Conservation (phyloP, 1,139 yeast species). For the Entelexis paramagnoliae region DNA sequence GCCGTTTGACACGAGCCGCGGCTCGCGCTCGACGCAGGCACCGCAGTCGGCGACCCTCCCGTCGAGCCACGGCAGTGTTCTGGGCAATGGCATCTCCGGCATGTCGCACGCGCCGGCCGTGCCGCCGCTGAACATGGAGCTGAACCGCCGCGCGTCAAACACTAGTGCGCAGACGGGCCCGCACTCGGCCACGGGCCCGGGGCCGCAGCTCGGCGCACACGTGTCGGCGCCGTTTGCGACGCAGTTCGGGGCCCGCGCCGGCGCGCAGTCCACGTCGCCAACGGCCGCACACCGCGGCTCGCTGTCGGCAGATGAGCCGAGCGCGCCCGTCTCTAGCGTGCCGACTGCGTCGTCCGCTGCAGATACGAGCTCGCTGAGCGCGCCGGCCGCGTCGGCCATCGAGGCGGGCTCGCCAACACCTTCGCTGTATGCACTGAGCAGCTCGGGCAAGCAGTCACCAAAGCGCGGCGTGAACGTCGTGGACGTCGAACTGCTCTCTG, state of each 20-base stretch:
- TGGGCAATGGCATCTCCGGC: not conserved
- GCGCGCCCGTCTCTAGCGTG: not conserved
- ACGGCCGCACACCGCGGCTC: not conserved
- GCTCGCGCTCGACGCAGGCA: not conserved
- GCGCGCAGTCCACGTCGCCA: not conserved
- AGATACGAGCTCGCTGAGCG: not conserved
- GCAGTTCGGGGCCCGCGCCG: not conserved
- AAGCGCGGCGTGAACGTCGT: slow-evolving; percentile 15
- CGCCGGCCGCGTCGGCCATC: not conserved
- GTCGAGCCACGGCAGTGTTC: not conserved
- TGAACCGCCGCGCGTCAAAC: not conserved
- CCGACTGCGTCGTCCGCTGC: not conserved
- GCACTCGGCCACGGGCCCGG: not conserved
- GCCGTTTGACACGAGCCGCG: not conserved
- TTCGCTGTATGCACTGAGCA: not conserved
- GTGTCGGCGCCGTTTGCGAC: not conserved
- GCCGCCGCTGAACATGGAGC: slow-evolving; percentile 1
- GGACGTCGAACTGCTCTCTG: slow-evolving; percentile 34
- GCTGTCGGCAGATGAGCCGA: not conserved
- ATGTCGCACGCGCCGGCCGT: not conserved
- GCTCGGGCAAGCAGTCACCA: slow-evolving; percentile 2
- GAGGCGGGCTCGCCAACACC: slow-evolving; percentile 4
- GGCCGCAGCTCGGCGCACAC: not conserved
- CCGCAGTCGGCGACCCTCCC: not conserved
- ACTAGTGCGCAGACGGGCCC: not conserved